Evolutionary conservation across 768 basidiomycete species (phyloP).

Genomic region (Phlebiopsis gigantea): DNA sequence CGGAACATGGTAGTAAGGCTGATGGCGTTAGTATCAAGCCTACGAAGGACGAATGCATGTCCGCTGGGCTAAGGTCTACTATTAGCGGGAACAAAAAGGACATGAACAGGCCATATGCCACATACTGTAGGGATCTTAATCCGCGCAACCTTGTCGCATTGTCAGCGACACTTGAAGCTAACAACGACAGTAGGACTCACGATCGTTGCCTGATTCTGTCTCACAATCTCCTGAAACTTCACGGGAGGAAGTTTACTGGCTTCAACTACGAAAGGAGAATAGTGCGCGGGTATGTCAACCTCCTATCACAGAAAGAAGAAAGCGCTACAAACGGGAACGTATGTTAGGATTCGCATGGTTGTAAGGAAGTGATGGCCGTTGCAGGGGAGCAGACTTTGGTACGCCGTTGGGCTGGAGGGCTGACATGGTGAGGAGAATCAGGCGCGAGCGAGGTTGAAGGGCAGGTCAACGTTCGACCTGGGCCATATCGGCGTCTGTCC

Average conservation of each 20-base stretch:
- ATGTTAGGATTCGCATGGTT: slow-evolving; percentile 22
- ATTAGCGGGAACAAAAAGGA: slow-evolving; percentile 5
- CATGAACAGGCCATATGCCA: slow-evolving; percentile 14
- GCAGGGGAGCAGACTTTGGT: background rate
- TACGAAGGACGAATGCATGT: slow-evolving; percentile 91
- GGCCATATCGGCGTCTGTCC: background rate
- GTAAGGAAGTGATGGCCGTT: slow-evolving; percentile 17
- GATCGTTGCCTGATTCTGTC: slow-evolving; percentile 83
- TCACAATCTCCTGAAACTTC: slow-evolving; percentile 88
- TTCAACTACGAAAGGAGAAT: slow-evolving; percentile 29
- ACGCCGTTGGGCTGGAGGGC: background rate
- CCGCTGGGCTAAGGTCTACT: slow-evolving; percentile 47
- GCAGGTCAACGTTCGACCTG: background rate
- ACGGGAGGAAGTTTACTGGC: slow-evolving; percentile 56
- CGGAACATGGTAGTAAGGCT: slow-evolving; percentile 96
- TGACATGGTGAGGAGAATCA: slow-evolving; percentile 1
- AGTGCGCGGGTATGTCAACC: slow-evolving; percentile 33
- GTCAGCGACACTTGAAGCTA: slow-evolving; percentile 13
- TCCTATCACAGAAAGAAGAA: background rate
- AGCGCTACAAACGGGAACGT: slow-evolving; percentile 22
- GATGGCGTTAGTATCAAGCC: slow-evolving; percentile 90
- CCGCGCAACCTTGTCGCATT: slow-evolving; percentile 62
- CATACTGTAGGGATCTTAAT: slow-evolving; percentile 87
- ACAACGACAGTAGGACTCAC: slow-evolving; percentile 36
- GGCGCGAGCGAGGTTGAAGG: slow-evolving; percentile 1